Conservation (phyloP, 2,329 filamentous ascomycete species). For the Ophiocordyceps sinensis region DNA sequence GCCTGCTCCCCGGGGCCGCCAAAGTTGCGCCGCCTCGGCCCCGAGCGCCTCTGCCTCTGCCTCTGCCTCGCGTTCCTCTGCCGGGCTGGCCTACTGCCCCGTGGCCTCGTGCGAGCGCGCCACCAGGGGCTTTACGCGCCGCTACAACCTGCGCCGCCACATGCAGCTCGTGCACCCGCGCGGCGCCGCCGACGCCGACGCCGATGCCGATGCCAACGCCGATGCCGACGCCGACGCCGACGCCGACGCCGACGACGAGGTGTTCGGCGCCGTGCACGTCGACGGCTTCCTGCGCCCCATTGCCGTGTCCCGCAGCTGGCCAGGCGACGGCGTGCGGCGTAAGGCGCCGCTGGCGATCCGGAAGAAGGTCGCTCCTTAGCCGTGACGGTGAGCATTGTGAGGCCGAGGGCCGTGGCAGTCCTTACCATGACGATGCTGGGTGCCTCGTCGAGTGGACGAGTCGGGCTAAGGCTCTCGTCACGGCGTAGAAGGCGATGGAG, state of each 20-base stretch:
- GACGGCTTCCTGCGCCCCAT: slow-evolving; percentile 53
- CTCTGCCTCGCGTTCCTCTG: slow-evolving; percentile 13
- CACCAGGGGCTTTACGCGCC: slow-evolving; percentile 19
- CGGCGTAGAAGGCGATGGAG: too few relatives aligned
- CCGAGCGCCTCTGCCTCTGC: slow-evolving; percentile 6
- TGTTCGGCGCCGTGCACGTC: slow-evolving; percentile 48
- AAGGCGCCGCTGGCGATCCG: too few relatives aligned
- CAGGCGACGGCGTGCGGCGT: slow-evolving; percentile 8
- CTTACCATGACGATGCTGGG: neutral
- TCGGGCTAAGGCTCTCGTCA: too few relatives aligned
- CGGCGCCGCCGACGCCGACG: slow-evolving; percentile 17
- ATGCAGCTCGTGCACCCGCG: slow-evolving; percentile 23
- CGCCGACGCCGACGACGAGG: slow-evolving; percentile 34
- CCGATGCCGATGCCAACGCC: too few relatives aligned
- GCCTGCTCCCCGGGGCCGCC: slow-evolving; percentile 4
- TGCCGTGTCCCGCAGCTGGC: slow-evolving; percentile 31
- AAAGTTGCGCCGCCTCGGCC: too few relatives aligned
- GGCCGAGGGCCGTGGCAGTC: neutral
- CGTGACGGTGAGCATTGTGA: slow-evolving; percentile 13
- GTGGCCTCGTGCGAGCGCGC: slow-evolving; percentile 21
- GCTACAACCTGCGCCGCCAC: slow-evolving; percentile 22
- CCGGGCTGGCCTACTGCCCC: slow-evolving; percentile 21
- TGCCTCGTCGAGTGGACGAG: too few relatives aligned
- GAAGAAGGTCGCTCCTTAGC: too few relatives aligned
- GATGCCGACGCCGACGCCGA: neutral